These are phyloP conservation scores for Stereocaulon alpinum DNA, from an alignment of 495 filamentous ascomycete genomes.

Conservation along the genomic window DNA sequence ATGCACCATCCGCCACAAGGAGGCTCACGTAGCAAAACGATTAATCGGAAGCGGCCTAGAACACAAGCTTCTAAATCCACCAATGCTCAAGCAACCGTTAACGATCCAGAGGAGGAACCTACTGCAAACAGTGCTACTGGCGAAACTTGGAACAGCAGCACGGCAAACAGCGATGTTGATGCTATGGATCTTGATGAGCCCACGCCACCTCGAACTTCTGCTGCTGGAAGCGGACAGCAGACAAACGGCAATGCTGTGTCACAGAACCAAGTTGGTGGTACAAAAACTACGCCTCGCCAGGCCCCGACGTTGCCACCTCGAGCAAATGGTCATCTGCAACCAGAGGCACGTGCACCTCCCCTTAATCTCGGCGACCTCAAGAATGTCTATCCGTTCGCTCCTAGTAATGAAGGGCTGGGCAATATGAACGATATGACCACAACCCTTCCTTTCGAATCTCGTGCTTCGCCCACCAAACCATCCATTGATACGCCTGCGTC, in stretches of 20 bases:
- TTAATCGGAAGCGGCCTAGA: conserved; percentile 26
- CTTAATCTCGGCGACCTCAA: conserved; percentile 55
- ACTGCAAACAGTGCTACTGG: conserved; percentile 9
- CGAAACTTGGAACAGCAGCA: conserved; percentile 15
- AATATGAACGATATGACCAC: conserved; percentile 56
- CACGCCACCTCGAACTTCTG: conserved; percentile 12
- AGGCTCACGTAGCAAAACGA: conserved; percentile 25
- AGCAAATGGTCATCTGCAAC: conserved; percentile 23
- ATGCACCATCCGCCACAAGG: conserved; percentile 36
- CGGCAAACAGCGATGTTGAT: conserved; percentile 18
- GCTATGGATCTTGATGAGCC: conserved; percentile 41
- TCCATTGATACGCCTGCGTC: conserved; percentile 21
- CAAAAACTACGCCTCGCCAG: conserved; percentile 5
- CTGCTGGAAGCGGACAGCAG: neutral
- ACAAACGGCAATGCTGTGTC: neutral
- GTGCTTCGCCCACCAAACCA: conserved; percentile 37
- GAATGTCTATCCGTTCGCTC: conserved; percentile 55
- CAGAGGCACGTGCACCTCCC: conserved; percentile 37
- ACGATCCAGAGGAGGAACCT: conserved; percentile 27
- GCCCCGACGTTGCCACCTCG: conserved; percentile 19
- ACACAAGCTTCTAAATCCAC: conserved; percentile 32
- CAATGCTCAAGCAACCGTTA: conserved; percentile 35
- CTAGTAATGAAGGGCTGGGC: conserved; percentile 44
- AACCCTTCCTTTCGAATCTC: conserved; percentile 64
- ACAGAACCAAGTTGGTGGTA: neutral